These are phyloP conservation scores for Fusarium denticulatum DNA, from an alignment of 2,329 filamentous ascomycete species.

Conservation along the genomic window DNA sequence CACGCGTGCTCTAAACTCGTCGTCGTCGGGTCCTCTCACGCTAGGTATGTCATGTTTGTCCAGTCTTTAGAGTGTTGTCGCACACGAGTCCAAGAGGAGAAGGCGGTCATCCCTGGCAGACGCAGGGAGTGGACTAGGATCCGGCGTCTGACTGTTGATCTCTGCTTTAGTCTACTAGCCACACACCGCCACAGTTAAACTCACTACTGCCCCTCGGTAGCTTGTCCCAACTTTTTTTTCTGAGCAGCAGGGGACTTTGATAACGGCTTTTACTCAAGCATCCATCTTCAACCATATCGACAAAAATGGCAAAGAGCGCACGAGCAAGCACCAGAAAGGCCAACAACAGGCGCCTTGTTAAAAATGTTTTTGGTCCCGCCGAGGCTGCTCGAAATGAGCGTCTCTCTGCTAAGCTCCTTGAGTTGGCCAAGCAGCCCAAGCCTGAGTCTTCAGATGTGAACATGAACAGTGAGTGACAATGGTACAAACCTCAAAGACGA, in stretches of 20 bases:
- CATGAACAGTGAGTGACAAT: conserved; percentile 53
- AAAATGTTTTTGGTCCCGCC: conserved; percentile 83
- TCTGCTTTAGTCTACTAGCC: conserved; percentile 5
- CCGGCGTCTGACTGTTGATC: neutral
- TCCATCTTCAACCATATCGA: conserved; percentile 18
- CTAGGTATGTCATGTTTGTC: conserved; percentile 41
- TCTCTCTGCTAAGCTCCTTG: conserved; percentile 85
- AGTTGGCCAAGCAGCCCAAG: conserved; percentile 80
- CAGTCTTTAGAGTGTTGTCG: conserved; percentile 17
- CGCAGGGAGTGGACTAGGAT: neutral
- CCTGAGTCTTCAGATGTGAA: conserved; percentile 64
- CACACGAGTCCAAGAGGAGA: conserved; percentile 18
- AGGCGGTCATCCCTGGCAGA: conserved; percentile 41
- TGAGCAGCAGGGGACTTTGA: conserved; percentile 25
- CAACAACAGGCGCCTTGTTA: conserved; percentile 84
- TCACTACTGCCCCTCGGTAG: conserved; percentile 7
- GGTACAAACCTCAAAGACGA: neutral
- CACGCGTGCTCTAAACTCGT: conserved; percentile 19
- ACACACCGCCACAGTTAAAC: conserved; percentile 29
- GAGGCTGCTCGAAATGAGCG: conserved; percentile 83
- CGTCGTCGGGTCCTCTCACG: conserved; percentile 23
- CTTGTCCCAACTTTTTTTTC: conserved; percentile 40
- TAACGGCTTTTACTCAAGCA: conserved; percentile 23
- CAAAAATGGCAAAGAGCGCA: conserved; percentile 85
- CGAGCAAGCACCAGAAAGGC: conserved; percentile 82